Evolutionary conservation across 192 early-diverging fungal species (phyloP).

Genomic region (Coemansia sp.): DNA sequence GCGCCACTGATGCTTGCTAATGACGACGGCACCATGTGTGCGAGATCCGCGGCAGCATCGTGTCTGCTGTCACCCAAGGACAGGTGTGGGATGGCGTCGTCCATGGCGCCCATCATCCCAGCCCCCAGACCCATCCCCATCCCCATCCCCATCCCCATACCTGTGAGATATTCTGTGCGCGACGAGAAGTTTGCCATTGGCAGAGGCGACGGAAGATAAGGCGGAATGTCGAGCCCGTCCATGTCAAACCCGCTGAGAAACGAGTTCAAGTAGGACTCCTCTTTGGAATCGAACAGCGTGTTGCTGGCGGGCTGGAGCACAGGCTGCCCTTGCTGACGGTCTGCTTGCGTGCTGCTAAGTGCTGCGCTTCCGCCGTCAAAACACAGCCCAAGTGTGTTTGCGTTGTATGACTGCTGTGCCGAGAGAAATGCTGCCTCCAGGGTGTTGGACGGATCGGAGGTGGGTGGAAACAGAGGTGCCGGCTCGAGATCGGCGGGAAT

Average conservation of each 20-base stretch:
- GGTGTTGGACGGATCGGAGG: slow-evolving; percentile 1
- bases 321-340: neutral
- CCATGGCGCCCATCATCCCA: slow-evolving; percentile 52
- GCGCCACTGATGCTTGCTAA: neutral
- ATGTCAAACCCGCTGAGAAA: slow-evolving; percentile 54
- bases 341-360: neutral
- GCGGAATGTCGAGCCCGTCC: slow-evolving; percentile 34
- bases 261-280: slow-evolving; percentile 53
- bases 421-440: slow-evolving; percentile 4
- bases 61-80: slow-evolving; percentile 35
- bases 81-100: slow-evolving; percentile 53
- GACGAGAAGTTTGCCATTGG: slow-evolving; percentile 43
- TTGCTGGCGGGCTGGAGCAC: slow-evolving; percentile 9
- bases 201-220: slow-evolving; percentile 38
- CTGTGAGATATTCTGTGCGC: slow-evolving; percentile 35
- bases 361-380: too few species aligned
- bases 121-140: slow-evolving; percentile 54
- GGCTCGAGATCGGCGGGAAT: slow-evolving; percentile 51
- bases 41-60: slow-evolving; percentile 18
- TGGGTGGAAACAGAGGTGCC: slow-evolving; percentile 37
- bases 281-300: slow-evolving; percentile 47
- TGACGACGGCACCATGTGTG: slow-evolving; percentile 15
- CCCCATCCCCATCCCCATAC: slow-evolving; percentile 53
- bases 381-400: neutral
- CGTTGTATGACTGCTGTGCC: slow-evolving; percentile 2